phyloP scores from a whole-genome alignment of 1,284 basidiomycete genomes.

The Microbotryum saponariae region DNA sequence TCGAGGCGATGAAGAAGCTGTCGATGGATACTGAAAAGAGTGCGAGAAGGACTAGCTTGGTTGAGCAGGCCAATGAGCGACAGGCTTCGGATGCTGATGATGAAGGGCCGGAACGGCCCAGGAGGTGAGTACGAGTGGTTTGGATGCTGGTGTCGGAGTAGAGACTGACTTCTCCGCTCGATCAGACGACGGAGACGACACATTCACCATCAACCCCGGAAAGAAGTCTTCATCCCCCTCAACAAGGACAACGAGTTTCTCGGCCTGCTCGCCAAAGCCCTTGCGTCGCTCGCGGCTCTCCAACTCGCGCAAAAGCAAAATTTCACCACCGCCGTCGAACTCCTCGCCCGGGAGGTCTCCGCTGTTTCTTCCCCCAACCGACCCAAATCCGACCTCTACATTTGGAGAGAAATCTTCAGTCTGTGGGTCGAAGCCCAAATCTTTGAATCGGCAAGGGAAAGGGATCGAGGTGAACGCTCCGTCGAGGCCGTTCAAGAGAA shows the following conservation, averaged over 20 bases:
- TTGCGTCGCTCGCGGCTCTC: conserved; percentile 61
- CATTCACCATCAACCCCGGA: conserved; percentile 21
- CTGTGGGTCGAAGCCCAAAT: conserved; percentile 81
- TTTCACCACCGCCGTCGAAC: conserved; percentile 57
- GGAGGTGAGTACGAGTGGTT: not conserved
- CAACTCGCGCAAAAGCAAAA: conserved; percentile 55
- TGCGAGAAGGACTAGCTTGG: not conserved
- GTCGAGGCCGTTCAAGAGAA: conserved; percentile 65
- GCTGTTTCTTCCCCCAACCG: conserved; percentile 45
- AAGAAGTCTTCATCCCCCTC: conserved; percentile 70
- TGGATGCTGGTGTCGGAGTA: not conserved
- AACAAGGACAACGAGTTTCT: conserved; percentile 75
- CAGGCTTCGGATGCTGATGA: conserved; percentile 18
- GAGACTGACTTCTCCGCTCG: not conserved
- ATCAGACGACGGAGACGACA: conserved; percentile 3
- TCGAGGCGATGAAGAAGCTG: conserved; percentile 1
- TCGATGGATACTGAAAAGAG: conserved; percentile 1
- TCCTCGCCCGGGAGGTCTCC: conserved; percentile 56
- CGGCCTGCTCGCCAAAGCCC: conserved; percentile 61
- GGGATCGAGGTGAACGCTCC: conserved; percentile 58
- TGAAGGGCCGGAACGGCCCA: conserved; percentile 5
- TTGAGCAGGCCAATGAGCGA: not conserved
- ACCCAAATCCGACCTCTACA: conserved; percentile 66
- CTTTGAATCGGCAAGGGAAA: conserved; percentile 72
- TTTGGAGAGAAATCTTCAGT: conserved; percentile 82